Percentiles rank a stretch among this genome's conserved stretches.
These are phyloP conservation scores for Austroboletus novae-zelandiae DNA, from an alignment of 1,284 basidiomycete genomes.

Conservation along the genomic window DNA sequence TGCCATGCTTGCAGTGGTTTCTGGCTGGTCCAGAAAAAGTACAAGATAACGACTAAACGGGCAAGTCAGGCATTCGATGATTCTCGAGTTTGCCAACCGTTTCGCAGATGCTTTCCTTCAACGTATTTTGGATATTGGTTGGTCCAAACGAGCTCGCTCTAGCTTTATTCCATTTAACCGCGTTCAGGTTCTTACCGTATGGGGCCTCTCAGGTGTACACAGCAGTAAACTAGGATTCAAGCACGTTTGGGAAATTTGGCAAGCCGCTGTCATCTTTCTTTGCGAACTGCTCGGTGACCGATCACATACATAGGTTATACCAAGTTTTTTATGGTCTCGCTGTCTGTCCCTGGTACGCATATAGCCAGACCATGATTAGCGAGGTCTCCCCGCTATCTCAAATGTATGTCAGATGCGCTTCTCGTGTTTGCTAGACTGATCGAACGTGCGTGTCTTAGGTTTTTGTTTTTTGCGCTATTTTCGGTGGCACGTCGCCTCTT, in stretches of 20 bases:
- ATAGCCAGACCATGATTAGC: conserved; percentile 82
- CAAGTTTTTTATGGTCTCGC: conserved; percentile 74
- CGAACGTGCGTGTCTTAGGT: conserved; percentile 39
- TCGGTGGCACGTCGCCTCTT: conserved; percentile 47
- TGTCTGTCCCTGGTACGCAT: conserved; percentile 85
- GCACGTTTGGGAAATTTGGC: conserved; percentile 81
- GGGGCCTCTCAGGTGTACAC: conserved; percentile 78
- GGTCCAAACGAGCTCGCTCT: conserved; percentile 13
- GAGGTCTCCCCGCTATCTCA: conserved; percentile 76
- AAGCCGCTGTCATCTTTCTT: conserved; percentile 5
- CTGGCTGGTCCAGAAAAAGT: conserved; percentile 77
- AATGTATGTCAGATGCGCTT: conserved; percentile 43
- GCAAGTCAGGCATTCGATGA: conserved; percentile 33
- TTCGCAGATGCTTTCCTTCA: conserved; percentile 66
- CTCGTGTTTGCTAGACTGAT: too few species aligned
- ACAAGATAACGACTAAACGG: conserved; percentile 67
- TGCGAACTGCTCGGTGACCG: background rate
- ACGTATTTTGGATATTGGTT: conserved; percentile 71
- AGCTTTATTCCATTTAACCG: background rate
- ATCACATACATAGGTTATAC: conserved; percentile 43
- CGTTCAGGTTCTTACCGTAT: conserved; percentile 60
- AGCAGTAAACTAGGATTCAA: conserved; percentile 78
- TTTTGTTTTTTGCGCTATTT: conserved; percentile 77
- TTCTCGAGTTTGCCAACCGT: background rate
- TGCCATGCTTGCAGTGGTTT: conserved; percentile 48